A percentile compares a stretch with the other conserved stretches of the same genome.
phyloP scores from a whole-genome alignment of 1,284 basidiomycete genomes.

The Pseudozyma tsukubaensis region DNA sequence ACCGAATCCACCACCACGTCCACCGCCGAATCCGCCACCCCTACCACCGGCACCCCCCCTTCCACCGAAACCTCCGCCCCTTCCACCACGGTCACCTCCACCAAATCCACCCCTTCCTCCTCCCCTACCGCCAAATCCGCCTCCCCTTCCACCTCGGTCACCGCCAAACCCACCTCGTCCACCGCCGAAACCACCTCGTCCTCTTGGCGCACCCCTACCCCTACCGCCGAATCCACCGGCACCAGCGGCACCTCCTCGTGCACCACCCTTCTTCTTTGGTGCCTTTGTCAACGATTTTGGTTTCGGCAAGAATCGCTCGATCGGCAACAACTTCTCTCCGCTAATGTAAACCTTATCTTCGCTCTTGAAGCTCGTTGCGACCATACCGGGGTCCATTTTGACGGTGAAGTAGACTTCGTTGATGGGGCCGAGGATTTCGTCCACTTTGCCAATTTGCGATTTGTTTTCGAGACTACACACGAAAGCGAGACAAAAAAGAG shows the following conservation, averaged over 20 bases:
- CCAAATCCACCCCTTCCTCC: slow-evolving; percentile 50
- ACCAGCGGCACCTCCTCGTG: slow-evolving; percentile 52
- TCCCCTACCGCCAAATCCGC: slow-evolving; percentile 53
- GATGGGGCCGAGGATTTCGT: slow-evolving; percentile 96
- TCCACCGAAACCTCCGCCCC: slow-evolving; percentile 44
- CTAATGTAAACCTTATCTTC: slow-evolving; percentile 98
- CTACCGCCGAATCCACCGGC: slow-evolving; percentile 46
- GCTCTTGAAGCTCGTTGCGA: slow-evolving; percentile 93
- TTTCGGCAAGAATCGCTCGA: slow-evolving; percentile 97
- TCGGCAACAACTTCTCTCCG: slow-evolving; percentile 93
- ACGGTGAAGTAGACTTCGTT: slow-evolving; percentile 99
- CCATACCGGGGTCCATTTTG: slow-evolving; percentile 96
- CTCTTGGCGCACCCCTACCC: slow-evolving; percentile 2
- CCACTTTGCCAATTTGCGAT: slow-evolving; percentile 92
- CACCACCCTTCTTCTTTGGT: slow-evolving; percentile 54
- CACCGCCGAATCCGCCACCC: slow-evolving; percentile 51
- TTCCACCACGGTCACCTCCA: slow-evolving; percentile 50
- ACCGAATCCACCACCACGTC: slow-evolving; percentile 12
- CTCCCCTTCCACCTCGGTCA: slow-evolving; percentile 37
- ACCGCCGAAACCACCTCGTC: slow-evolving; percentile 44
- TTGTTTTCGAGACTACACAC: slow-evolving; percentile 83
- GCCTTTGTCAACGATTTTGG: slow-evolving; percentile 75
- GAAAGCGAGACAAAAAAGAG: background rate
- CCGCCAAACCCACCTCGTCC: slow-evolving; percentile 29
- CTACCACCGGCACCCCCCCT: slow-evolving; percentile 52